Conservation (phyloP, 176 grass and related monocot species). For the Raddia distichophylla region DNA sequence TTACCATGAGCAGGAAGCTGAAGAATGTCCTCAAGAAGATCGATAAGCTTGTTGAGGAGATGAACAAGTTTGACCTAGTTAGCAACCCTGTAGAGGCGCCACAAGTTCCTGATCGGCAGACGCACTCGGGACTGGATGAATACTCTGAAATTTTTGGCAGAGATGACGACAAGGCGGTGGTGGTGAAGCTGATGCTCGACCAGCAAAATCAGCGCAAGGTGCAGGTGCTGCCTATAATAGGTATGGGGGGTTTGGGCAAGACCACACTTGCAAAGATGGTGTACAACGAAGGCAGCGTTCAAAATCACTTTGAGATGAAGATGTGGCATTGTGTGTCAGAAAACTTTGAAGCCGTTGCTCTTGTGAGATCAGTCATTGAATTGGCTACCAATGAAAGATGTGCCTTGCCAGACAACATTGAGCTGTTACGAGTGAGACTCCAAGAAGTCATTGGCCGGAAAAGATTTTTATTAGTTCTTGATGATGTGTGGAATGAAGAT, state of each 20-base stretch:
- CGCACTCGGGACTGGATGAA: background rate
- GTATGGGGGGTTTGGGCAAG: slow-evolving; percentile 59
- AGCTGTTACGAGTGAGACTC: background rate
- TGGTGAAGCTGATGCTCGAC: slow-evolving; percentile 21
- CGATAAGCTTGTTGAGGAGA: background rate
- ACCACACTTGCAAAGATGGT: slow-evolving; percentile 49
- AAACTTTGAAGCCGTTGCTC: background rate
- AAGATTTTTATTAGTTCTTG: slow-evolving; percentile 30
- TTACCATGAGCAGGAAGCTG: background rate
- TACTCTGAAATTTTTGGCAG: slow-evolving; percentile 1
- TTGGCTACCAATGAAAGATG: background rate
- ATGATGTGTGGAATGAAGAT: slow-evolving; percentile 54
- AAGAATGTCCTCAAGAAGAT: slow-evolving; percentile 7
- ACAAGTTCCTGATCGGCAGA: background rate
- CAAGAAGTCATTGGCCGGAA: background rate
- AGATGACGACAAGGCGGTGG: background rate
- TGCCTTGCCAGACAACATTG: background rate
- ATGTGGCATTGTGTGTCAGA: slow-evolving; percentile 53
- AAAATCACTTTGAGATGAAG: slow-evolving; percentile 24
- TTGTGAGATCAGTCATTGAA: slow-evolving; percentile 35
- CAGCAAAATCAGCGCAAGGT: background rate
- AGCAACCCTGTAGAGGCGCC: background rate
- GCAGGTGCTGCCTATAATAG: slow-evolving; percentile 38
- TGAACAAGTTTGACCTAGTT: background rate
- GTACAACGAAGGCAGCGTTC: slow-evolving; percentile 24